These are phyloP conservation scores for Penicillium malachiteum DNA, from an alignment of 495 filamentous ascomycete genomes.

Conservation along the genomic window DNA sequence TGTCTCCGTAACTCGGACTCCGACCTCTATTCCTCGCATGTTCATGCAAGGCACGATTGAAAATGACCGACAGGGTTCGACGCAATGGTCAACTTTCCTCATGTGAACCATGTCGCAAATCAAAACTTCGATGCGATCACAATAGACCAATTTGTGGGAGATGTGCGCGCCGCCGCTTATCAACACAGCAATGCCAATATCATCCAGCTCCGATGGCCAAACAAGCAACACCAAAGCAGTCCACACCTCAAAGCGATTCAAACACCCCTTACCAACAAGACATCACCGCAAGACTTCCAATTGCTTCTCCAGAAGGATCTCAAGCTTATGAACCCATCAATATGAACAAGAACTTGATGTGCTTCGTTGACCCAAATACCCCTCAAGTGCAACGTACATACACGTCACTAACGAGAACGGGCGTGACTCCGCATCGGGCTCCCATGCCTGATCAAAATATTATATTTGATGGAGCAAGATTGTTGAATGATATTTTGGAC, in stretches of 20 bases:
- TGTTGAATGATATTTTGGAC: slow-evolving; percentile 1
- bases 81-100: slow-evolving; percentile 43
- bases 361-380: slow-evolving; percentile 3
- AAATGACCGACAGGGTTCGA: slow-evolving; percentile 12
- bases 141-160: slow-evolving; percentile 24
- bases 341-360: slow-evolving; percentile 4
- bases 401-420: background rate
- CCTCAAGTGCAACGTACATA: background rate
- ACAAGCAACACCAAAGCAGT: too few species aligned
- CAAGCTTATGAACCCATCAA: slow-evolving; percentile 2
- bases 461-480: background rate
- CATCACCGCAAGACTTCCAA: background rate
- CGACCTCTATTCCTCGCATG: too few species aligned
- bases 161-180: slow-evolving; percentile 23
- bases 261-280: too few species aligned
- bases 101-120: slow-evolving; percentile 45
- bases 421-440: background rate
- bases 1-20: too few species aligned
- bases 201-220: slow-evolving; percentile 31
- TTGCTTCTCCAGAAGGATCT: background rate
- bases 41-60: background rate
- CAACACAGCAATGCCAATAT: slow-evolving; percentile 22
- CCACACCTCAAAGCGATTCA: too few species aligned
- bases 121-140: slow-evolving; percentile 45
- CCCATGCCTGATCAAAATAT: background rate